Evolutionary conservation across 352 stramenopile species (phyloP), one percentile per base, ranked within the genome.

Genomic region (Peronospora tabacina): DNA sequence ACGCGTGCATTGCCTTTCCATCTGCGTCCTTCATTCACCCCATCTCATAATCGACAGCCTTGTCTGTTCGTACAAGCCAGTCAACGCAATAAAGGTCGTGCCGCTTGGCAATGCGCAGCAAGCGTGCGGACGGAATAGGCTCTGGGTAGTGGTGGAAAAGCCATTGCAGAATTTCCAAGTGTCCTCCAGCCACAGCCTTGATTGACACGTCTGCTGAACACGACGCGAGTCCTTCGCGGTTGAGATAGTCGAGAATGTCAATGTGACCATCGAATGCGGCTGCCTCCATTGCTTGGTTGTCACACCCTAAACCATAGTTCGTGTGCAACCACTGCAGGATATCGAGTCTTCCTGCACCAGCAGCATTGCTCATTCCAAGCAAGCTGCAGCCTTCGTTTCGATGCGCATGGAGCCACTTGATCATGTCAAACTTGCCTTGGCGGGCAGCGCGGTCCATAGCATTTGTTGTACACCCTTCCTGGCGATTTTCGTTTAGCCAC

Each of bases 211-310:
- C 42, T 1, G 50, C 44, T 33, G 49, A 56, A 28, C 51, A 63
- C 12, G 42, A 48, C 9, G 48, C 53, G 15, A 44, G 19, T 2
- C 57, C 48, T 33, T 63, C 36, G 1, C 52, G 29, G 37, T 61
- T 52, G 28, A 72, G 55, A 49, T 64, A 70, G 22, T 59, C 43
- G 9, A 77, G 47, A 6, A 79, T 59, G 22, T 75, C 55, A 5
- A 71, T 65, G 40, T 68, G 58, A n/a, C 52, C 52, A 36, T 49
- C 49, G 10, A 49, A 54, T 20, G 56, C 56, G 13, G 56, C 61
- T 11, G 45, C 44, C 32, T 55, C 51, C 43, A 66, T 70, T 1
- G 56, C 56, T 3, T 45, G 46, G 22, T 40, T 62, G 30, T 54
- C 66, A 40, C 56, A 66, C 8, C 44, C 61, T 26, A 46, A 45